Evolutionary conservation across 2,329 filamentous ascomycete genomes (phyloP).

Genomic region (Rutstroemia sp.): DNA sequence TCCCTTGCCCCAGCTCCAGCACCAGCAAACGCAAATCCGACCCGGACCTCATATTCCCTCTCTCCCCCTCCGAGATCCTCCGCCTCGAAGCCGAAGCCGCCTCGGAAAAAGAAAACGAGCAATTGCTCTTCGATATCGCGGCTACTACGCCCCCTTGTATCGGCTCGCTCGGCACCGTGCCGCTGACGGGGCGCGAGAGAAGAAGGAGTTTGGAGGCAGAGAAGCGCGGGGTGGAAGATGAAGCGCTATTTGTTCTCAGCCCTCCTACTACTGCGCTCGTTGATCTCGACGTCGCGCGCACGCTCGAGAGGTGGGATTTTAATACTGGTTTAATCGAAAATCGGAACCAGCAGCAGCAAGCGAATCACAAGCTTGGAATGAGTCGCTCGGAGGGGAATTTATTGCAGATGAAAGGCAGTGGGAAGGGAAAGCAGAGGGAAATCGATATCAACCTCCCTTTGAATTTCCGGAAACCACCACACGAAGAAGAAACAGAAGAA

Average conservation of each 20-base stretch:
- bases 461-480: background rate
- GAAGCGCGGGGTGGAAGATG: conserved; percentile 3
- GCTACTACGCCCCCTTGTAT: conserved; percentile 2
- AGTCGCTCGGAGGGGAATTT: background rate
- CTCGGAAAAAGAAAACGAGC: background rate
- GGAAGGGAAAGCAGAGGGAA: background rate
- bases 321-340: too few species aligned
- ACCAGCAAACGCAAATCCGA: background rate
- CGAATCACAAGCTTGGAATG: too few species aligned
- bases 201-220: conserved; percentile 3
- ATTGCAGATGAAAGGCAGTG: too few species aligned
- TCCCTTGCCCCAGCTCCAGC: background rate
- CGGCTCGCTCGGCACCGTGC: background rate
- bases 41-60: background rate
- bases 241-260: conserved; percentile 4
- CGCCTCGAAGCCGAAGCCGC: background rate
- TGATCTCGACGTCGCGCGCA: background rate
- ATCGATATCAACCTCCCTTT: background rate
- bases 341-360: too few species aligned
- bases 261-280: background rate
- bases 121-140: conserved; percentile 3
- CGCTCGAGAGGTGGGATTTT: too few species aligned
- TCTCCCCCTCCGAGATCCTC: background rate
- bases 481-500: conserved; percentile 5
- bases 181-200: background rate